Evolutionary conservation across 768 basidiomycete species (phyloP).

Genomic region (Leccinellum luteum): DNA sequence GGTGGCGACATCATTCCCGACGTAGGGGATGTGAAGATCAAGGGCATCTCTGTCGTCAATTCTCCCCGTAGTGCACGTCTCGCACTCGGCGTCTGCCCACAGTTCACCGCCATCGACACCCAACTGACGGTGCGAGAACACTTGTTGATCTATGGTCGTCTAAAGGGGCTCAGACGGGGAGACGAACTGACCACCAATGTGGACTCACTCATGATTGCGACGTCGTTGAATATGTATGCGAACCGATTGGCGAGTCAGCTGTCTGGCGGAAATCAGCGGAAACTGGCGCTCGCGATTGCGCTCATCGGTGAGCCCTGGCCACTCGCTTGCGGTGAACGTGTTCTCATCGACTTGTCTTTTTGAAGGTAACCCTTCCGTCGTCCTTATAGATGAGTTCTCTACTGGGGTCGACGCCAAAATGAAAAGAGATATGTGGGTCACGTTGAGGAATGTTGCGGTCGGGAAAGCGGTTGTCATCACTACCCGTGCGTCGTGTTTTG

Average conservation of each 20-base stretch:
- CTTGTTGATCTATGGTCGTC: conserved; percentile 63
- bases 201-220: conserved; percentile 54
- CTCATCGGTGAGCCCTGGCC: conserved; percentile 49
- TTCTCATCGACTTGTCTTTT: not conserved
- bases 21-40: conserved; percentile 65
- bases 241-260: conserved; percentile 71
- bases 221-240: conserved; percentile 57
- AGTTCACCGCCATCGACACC: conserved; percentile 79
- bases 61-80: conserved; percentile 62
- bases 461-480: conserved; percentile 74
- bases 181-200: conserved; percentile 52
- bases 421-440: conserved; percentile 83
- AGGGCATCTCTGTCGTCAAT: conserved; percentile 61
- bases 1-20: conserved; percentile 70
- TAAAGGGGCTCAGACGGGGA: conserved; percentile 62
- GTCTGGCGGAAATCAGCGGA: conserved; percentile 79
- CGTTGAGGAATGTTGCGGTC: conserved; percentile 57
- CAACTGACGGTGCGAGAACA: conserved; percentile 80
- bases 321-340: not conserved
- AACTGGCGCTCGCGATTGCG: conserved; percentile 72
- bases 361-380: conserved; percentile 69
- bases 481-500: conserved; percentile 49
- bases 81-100: conserved; percentile 77
- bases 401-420: conserved; percentile 82
- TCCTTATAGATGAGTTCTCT: conserved; percentile 82